Percentiles rank a stretch among this genome's conserved stretches.
Evolutionary conservation across 179 eudicot genomes (phyloP).

Genomic region (Silene noctiflora): DNA sequence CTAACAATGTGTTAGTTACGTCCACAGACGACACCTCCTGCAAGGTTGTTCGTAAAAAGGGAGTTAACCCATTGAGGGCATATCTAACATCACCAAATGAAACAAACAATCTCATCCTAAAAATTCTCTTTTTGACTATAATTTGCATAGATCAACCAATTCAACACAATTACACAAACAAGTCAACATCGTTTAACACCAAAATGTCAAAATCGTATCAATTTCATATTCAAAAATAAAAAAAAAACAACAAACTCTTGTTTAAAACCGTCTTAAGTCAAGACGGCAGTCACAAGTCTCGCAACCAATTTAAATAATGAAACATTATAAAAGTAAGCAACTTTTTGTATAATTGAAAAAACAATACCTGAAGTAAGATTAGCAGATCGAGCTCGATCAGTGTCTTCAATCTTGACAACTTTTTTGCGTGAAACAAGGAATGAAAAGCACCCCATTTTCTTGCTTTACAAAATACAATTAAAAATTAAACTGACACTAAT

Average conservation of each 20-base stretch:
- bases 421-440: constrained; percentile 33
- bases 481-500: background rate
- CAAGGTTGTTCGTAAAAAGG: too few species aligned
- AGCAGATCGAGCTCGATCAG: constrained; percentile 51
- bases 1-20: too few species aligned
- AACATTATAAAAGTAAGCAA: constrained; percentile 2
- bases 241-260: background rate
- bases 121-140: constrained; percentile 19
- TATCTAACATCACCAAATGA: background rate
- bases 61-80: too few species aligned
- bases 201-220: constrained; percentile 13
- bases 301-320: too few species aligned
- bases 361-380: constrained; percentile 38
- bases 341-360: background rate
- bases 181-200: background rate
- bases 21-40: too few species aligned
- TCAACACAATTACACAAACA: constrained; percentile 1
- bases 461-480: background rate
- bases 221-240: background rate
- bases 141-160: constrained; percentile 29
- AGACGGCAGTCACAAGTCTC: too few species aligned
- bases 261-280: too few species aligned
- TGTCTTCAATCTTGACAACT: constrained; percentile 40
- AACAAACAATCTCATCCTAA: constrained; percentile 7
- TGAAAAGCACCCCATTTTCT: constrained; percentile 44